Evolutionary conservation across 192 early-diverging fungal genomes (phyloP).

Genomic region (Podila epicladia): DNA sequence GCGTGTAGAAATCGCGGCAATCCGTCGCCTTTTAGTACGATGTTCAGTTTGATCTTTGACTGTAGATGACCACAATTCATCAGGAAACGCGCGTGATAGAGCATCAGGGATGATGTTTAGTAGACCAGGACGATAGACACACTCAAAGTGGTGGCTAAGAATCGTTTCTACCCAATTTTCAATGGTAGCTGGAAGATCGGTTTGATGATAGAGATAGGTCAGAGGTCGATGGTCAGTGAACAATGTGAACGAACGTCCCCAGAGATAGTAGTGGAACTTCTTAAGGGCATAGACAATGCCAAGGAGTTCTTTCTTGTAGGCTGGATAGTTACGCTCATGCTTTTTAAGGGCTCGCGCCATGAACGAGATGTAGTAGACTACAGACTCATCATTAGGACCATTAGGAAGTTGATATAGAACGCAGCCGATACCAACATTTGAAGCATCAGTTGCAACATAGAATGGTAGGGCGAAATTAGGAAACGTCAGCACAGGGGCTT

Average conservation of each 20-base stretch:
- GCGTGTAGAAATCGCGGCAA: too few relatives aligned
- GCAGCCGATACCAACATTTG: conserved; percentile 43
- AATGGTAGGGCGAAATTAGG: conserved; percentile 8
- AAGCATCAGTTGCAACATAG: conserved; percentile 48
- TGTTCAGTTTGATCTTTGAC: neutral
- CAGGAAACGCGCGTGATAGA: conserved; percentile 21
- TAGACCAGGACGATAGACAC: conserved; percentile 30
- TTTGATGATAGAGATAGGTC: conserved; percentile 26
- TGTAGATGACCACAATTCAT: neutral
- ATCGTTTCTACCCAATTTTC: conserved; percentile 46
- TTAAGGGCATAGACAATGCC: conserved; percentile 32
- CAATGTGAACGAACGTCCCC: conserved; percentile 28
- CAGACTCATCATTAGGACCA: neutral
- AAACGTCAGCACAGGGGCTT: conserved; percentile 20
- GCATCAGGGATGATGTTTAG: conserved; percentile 43
- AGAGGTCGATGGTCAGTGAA: conserved; percentile 42
- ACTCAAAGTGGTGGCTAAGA: conserved; percentile 22
- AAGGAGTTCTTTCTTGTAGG: conserved; percentile 39
- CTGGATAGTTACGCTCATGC: conserved; percentile 23
- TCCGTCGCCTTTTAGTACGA: too few relatives aligned
- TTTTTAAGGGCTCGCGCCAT: conserved; percentile 18
- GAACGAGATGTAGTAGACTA: conserved; percentile 32
- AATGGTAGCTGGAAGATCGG: conserved; percentile 14
- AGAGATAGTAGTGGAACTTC: conserved; percentile 42
- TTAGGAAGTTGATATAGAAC: conserved; percentile 31